These are phyloP conservation scores for Penicillium expansum DNA, from an alignment of 2,329 filamentous ascomycete species.

Conservation along the genomic window DNA sequence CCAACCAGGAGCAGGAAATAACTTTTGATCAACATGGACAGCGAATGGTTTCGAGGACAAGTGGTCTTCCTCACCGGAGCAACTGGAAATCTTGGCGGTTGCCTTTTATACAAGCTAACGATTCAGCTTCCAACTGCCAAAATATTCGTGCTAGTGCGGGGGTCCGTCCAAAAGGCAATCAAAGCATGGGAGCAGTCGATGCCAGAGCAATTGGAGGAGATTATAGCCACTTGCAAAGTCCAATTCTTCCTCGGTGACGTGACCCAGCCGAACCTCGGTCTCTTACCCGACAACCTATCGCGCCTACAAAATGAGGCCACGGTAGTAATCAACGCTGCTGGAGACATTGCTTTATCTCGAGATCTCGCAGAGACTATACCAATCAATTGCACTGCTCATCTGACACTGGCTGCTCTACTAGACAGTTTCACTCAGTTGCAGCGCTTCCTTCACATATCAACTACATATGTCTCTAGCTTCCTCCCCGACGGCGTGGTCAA, in stretches of 20 bases:
- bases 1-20: too few species aligned
- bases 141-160: constrained; percentile 14
- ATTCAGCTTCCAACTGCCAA: constrained; percentile 17
- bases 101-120: constrained; percentile 20
- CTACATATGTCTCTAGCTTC: constrained; percentile 13
- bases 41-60: constrained; percentile 13
- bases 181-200: constrained; percentile 16
- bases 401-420: constrained; percentile 1
- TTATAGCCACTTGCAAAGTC: constrained; percentile 21
- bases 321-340: constrained; percentile 18
- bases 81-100: constrained; percentile 18
- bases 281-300: constrained; percentile 4
- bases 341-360: constrained; percentile 15
- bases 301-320: constrained; percentile 14
- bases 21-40: background rate
- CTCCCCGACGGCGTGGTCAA: constrained; percentile 6
- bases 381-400: constrained; percentile 13
- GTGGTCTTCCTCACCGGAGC: constrained; percentile 18
- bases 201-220: constrained; percentile 19
- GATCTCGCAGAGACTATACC: constrained; percentile 10
- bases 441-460: constrained; percentile 16
- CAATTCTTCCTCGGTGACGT: constrained; percentile 19
- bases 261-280: constrained; percentile 11
- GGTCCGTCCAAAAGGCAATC: constrained; percentile 8
- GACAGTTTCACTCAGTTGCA: constrained; percentile 6